Evolutionary conservation across 2,329 filamentous ascomycete genomes (phyloP).

Genomic region (Bipolaris sorokiniana): DNA sequence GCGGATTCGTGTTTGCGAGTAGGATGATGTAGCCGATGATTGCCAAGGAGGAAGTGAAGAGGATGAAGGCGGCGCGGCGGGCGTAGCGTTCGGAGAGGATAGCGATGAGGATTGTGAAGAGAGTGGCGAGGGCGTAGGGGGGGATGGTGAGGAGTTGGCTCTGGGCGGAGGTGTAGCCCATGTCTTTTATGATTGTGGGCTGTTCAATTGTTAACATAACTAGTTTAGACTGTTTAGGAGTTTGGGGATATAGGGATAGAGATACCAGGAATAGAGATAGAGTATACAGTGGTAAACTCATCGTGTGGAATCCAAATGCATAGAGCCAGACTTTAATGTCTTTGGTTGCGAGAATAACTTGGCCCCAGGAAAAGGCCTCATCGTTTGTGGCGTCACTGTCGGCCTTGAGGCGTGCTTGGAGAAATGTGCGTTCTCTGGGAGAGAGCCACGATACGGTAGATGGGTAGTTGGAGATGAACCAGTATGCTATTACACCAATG

Average conservation of each 20-base stretch:
- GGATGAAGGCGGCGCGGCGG: slow-evolving; percentile 46
- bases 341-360: slow-evolving; percentile 66
- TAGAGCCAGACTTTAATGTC: slow-evolving; percentile 61
- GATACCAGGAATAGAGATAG: slow-evolving; percentile 49
- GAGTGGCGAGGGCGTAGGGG: slow-evolving; percentile 50
- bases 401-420: slow-evolving; percentile 67
- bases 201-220: slow-evolving; percentile 40
- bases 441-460: slow-evolving; percentile 64
- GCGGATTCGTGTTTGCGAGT: slow-evolving; percentile 42
- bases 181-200: slow-evolving; percentile 59
- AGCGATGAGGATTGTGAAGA: slow-evolving; percentile 47
- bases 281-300: slow-evolving; percentile 62
- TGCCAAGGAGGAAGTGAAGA: slow-evolving; percentile 38
- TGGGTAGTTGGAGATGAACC: slow-evolving; percentile 71
- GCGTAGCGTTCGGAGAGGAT: slow-evolving; percentile 41
- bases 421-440: slow-evolving; percentile 59
- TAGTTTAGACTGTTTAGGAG: too few relatives aligned
- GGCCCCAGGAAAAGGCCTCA: slow-evolving; percentile 72
- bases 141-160: slow-evolving; percentile 57
- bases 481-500: slow-evolving; percentile 50
- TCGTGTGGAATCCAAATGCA: slow-evolving; percentile 72
- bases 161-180: slow-evolving; percentile 51
- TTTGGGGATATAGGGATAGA: neutral
- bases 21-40: slow-evolving; percentile 51
- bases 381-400: slow-evolving; percentile 73